Evolutionary conservation across 75 land plant species (phyloP).

Genomic region (Selaginella moellendorffii): DNA sequence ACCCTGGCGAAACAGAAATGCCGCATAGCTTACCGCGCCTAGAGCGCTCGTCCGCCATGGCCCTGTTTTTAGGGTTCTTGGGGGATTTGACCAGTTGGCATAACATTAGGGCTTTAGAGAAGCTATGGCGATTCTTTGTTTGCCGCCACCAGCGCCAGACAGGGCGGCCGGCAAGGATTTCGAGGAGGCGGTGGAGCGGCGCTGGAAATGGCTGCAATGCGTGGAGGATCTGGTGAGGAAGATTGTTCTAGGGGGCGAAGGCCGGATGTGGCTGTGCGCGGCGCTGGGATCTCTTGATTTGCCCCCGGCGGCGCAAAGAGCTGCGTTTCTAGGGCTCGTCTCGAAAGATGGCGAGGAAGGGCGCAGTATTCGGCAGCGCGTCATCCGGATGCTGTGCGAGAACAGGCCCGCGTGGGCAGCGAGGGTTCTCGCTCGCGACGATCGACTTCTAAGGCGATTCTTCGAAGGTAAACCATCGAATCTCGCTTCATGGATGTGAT

Average conservation of each 20-base stretch:
- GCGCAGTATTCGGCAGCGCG: conserved; percentile 1
- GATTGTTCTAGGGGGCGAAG: conserved; percentile 31
- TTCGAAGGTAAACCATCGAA: conserved; percentile 38
- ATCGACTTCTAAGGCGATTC: conserved; percentile 40
- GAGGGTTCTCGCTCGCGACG: conserved; percentile 33
- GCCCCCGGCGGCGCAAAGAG: conserved; percentile 25
- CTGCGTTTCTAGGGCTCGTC: conserved; percentile 31
- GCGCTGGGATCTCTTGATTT: conserved; percentile 38
- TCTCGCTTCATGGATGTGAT: neutral
- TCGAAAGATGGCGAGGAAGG: conserved; percentile 3
- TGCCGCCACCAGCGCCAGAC: neutral
- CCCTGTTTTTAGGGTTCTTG: too few relatives aligned
- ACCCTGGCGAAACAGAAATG: too few relatives aligned
- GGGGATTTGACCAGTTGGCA: too few relatives aligned
- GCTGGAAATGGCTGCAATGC: neutral
- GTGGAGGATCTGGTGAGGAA: neutral
- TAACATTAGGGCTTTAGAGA: too few relatives aligned
- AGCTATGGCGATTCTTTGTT: neutral
- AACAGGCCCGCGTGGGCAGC: conserved; percentile 39
- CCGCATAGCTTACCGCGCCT: too few relatives aligned
- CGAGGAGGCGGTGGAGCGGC: neutral
- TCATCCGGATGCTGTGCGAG: conserved; percentile 54
- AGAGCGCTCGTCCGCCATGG: too few relatives aligned
- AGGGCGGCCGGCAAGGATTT: neutral
- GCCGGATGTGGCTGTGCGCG: conserved; percentile 66